Percentiles rank a stretch among this genome's conserved stretches.
These are phyloP conservation scores for Boletus pseudopeckii DNA, from an alignment of 768 basidiomycete genomes.

Conservation along the genomic window DNA sequence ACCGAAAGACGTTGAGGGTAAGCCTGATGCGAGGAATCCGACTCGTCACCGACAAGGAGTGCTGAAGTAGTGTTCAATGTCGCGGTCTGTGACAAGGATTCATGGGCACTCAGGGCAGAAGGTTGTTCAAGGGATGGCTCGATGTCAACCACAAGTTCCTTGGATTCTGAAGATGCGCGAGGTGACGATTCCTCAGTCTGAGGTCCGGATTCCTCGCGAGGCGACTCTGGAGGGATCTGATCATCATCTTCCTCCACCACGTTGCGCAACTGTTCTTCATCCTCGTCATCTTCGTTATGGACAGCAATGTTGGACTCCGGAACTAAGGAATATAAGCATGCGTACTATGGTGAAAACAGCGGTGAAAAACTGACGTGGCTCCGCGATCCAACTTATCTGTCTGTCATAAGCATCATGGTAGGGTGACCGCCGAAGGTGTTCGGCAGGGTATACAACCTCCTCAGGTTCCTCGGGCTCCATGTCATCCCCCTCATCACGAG, in stretches of 20 bases:
- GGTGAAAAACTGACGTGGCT: constrained; percentile 50
- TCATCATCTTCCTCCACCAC: constrained; percentile 44
- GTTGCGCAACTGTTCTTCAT: constrained; percentile 36
- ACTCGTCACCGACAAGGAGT: constrained; percentile 42
- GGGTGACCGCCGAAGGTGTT: constrained; percentile 50
- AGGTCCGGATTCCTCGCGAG: constrained; percentile 42
- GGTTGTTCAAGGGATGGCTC: constrained; percentile 56
- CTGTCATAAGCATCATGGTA: constrained; percentile 48
- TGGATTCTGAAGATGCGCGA: constrained; percentile 55
- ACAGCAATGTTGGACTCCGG: constrained; percentile 65
- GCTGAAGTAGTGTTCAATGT: constrained; percentile 41
- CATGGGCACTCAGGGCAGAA: constrained; percentile 44
- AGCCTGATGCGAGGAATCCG: constrained; percentile 47
- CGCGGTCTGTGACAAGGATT: constrained; percentile 46
- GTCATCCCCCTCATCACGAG: constrained; percentile 54
- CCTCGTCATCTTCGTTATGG: constrained; percentile 49
- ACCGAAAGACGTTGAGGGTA: constrained; percentile 63
- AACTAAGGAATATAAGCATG: constrained; percentile 35
- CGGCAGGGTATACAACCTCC: constrained; percentile 60
- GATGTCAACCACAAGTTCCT: constrained; percentile 60
- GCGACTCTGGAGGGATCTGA: constrained; percentile 51
- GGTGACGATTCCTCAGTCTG: constrained; percentile 53
- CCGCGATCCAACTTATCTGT: constrained; percentile 75
- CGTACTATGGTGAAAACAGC: constrained; percentile 2
- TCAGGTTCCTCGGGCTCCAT: constrained; percentile 42